Evolutionary conservation across 1,284 basidiomycete genomes (phyloP).

Genomic region (Boletellus deceptivus): DNA sequence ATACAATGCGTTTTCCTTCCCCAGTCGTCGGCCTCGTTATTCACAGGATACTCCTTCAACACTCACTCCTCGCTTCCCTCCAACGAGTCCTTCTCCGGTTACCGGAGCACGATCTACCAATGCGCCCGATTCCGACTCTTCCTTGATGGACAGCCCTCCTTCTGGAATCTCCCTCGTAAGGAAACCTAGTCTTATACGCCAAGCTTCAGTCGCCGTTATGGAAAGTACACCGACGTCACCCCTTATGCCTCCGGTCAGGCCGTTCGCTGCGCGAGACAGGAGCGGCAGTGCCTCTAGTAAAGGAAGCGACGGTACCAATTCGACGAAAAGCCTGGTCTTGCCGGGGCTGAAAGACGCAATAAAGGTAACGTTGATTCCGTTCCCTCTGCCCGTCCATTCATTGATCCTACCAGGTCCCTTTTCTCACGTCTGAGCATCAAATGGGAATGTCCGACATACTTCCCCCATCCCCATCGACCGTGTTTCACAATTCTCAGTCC

Average conservation of each 20-base stretch:
- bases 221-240: conserved; percentile 34
- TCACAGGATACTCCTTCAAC: conserved; percentile 51
- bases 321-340: conserved; percentile 38
- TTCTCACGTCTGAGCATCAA: conserved; percentile 65
- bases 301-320: conserved; percentile 31
- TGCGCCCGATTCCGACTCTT: conserved; percentile 38
- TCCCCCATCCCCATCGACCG: conserved; percentile 72
- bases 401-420: conserved; percentile 49
- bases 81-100: conserved; percentile 34
- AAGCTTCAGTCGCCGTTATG: conserved; percentile 48
- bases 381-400: conserved; percentile 2
- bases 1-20: conserved; percentile 56
- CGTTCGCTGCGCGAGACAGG: conserved; percentile 45
- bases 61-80: conserved; percentile 34
- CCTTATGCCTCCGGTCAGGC: conserved; percentile 43
- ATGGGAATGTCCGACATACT: conserved; percentile 68
- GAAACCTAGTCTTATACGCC: conserved; percentile 44
- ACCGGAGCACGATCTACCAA: conserved; percentile 53
- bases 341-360: conserved; percentile 70
- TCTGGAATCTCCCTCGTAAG: conserved; percentile 15
- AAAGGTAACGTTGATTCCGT: conserved; percentile 46
- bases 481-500: conserved; percentile 45
- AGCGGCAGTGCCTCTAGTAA: conserved; percentile 49
- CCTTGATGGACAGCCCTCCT: conserved; percentile 14
- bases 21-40: conserved; percentile 32